A percentile compares a stretch with the other conserved stretches of the same genome.
phyloP scores from a whole-genome alignment of 129 eudicot genomes.

The Helianthus tuberosus region DNA sequence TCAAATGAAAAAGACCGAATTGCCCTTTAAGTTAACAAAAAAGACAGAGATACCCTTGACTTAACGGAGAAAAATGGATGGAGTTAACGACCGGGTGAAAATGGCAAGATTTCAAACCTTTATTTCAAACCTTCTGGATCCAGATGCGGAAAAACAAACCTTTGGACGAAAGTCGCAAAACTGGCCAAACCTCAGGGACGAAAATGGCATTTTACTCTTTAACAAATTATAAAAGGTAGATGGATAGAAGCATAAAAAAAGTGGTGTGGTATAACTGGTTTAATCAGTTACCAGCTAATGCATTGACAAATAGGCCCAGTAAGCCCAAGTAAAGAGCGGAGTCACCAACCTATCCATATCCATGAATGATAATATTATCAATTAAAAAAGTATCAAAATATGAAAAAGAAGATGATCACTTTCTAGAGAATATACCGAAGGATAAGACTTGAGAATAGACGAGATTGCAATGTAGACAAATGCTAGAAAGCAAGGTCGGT shows the following conservation, averaged over 20 bases:
- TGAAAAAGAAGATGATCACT: neutral
- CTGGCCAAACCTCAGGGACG: no score
- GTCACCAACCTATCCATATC: slow-evolving; percentile 69
- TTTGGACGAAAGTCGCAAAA: no score
- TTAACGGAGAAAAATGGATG: no score
- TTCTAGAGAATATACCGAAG: slow-evolving; percentile 63
- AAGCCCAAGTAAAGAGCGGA: slow-evolving; percentile 88
- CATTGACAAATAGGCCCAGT: slow-evolving; percentile 78
- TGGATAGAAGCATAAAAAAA: neutral
- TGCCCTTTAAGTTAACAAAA: no score
- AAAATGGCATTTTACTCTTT: no score
- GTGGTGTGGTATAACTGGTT: neutral
- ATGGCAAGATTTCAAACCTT: no score
- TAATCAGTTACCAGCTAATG: slow-evolving; percentile 65
- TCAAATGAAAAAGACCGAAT: no score
- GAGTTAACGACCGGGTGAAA: no score
- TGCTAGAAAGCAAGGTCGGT: slow-evolving; percentile 89
- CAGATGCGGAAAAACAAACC: no score
- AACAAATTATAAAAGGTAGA: neutral
- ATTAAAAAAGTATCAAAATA: slow-evolving; percentile 6
- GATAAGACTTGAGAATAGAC: slow-evolving; percentile 89
- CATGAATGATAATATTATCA: neutral
- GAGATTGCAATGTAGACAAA: slow-evolving; percentile 86
- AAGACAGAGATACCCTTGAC: no score
- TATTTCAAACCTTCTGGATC: no score